A percentile compares a stretch with the other conserved stretches of the same genome.
Conservation (phyloP, 1,139 yeast species). For the Sugiyamaella neomexicana region DNA sequence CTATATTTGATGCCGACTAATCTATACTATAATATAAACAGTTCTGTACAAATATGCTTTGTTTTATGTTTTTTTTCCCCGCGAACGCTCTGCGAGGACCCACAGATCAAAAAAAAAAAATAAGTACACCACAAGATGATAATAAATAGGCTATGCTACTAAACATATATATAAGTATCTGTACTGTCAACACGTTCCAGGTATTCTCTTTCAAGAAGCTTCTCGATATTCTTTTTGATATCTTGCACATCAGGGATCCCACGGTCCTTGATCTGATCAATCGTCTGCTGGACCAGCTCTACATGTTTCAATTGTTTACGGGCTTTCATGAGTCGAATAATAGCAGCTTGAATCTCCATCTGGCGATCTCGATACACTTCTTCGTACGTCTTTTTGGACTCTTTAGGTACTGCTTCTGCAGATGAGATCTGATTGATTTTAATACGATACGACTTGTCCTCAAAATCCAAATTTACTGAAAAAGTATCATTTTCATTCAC, state of each 20-base stretch:
- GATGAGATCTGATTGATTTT: slow-evolving; percentile 39
- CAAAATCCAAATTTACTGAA: slow-evolving; percentile 37
- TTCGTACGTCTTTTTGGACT: slow-evolving; percentile 19
- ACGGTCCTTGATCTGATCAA: slow-evolving; percentile 34
- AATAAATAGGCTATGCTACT: slow-evolving; percentile 20
- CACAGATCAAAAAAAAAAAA: no score
- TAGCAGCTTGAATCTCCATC: slow-evolving; percentile 42
- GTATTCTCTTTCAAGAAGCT: slow-evolving; percentile 38
- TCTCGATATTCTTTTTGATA: slow-evolving; percentile 40
- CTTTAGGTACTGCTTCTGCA: slow-evolving; percentile 14
- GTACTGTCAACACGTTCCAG: slow-evolving; percentile 32
- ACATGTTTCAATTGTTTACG: slow-evolving; percentile 39
- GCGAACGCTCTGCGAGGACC: no score
- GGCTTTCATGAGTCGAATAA: slow-evolving; percentile 39
- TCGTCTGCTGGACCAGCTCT: slow-evolving; percentile 38
- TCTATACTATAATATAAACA: not conserved
- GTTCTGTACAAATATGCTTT: slow-evolving; percentile 1
- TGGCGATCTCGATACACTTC: slow-evolving; percentile 38
- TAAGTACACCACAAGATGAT: not conserved
- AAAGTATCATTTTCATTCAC: slow-evolving; percentile 35
- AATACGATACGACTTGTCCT: slow-evolving; percentile 34
- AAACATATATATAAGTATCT: slow-evolving; percentile 21
- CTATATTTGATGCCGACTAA: slow-evolving; percentile 75
- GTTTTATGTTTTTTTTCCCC: not conserved
- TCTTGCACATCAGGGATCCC: slow-evolving; percentile 35